Percentiles rank a stretch among this genome's conserved stretches.
Conservation (phyloP, 768 basidiomycete genomes). For the Coprinellus micaceus region DNA sequence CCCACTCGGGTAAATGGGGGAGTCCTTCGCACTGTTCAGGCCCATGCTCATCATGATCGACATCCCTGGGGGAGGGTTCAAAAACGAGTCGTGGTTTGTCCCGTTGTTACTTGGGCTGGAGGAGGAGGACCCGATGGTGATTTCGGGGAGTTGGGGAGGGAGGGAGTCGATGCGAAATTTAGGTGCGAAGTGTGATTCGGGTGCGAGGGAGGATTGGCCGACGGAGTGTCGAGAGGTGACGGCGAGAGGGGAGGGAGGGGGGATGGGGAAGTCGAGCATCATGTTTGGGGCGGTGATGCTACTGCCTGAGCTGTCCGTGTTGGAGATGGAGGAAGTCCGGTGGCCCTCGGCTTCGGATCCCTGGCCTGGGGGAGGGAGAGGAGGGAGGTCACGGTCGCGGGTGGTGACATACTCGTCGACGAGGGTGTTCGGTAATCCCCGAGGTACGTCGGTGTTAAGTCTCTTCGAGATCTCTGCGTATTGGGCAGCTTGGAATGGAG, state of each 20-base stretch:
- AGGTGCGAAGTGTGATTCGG: not conserved
- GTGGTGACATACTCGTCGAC: slow-evolving; percentile 8
- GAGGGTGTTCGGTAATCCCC: slow-evolving; percentile 28
- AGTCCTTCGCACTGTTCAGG: slow-evolving; percentile 14
- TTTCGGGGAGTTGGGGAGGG: slow-evolving; percentile 55
- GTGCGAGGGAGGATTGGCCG: slow-evolving; percentile 43
- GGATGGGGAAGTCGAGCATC: slow-evolving; percentile 35
- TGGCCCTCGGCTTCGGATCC: not conserved
- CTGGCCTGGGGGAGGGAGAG: slow-evolving; percentile 19
- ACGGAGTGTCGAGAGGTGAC: slow-evolving; percentile 34
- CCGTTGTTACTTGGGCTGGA: slow-evolving; percentile 13
- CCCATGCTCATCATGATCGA: not conserved
- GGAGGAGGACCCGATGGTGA: slow-evolving; percentile 33
- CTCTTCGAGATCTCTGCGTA: slow-evolving; percentile 66
- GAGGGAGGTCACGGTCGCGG: slow-evolving; percentile 23
- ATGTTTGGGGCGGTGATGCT: slow-evolving; percentile 12
- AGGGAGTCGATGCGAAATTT: slow-evolving; percentile 36
- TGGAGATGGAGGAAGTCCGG: not conserved
- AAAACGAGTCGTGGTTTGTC: slow-evolving; percentile 11
- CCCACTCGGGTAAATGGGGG: slow-evolving; percentile 14
- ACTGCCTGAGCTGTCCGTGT: not conserved
- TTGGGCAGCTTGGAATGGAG: slow-evolving; percentile 72
- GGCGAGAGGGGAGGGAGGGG: slow-evolving; percentile 31
- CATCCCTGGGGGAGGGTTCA: slow-evolving; percentile 1
- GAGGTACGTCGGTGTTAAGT: slow-evolving; percentile 41